Conservation (phyloP, 2,329 filamentous ascomycete genomes). For the Macrophomina phaseolina region DNA sequence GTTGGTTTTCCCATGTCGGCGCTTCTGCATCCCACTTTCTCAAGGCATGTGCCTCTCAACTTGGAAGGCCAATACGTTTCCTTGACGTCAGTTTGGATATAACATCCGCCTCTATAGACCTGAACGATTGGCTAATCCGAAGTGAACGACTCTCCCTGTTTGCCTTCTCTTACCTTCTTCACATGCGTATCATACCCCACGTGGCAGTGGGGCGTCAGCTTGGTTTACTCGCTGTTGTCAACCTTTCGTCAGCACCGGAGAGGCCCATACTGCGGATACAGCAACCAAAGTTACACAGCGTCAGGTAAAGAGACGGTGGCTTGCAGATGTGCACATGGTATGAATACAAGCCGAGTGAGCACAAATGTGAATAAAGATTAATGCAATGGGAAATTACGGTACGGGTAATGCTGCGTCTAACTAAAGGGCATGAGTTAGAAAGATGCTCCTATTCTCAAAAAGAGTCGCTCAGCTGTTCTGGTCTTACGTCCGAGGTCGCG, state of each 20-base stretch:
- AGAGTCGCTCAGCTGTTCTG: too few species aligned
- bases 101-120: neutral
- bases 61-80: conserved; percentile 1
- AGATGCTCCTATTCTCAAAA: too few species aligned
- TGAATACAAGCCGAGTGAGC: neutral
- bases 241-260: neutral
- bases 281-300: neutral
- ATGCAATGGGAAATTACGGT: too few species aligned
- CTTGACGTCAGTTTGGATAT: neutral
- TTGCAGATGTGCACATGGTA: neutral
- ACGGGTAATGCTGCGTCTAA: too few species aligned
- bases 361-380: too few species aligned
- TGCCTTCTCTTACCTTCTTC: neutral
- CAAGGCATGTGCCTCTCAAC: neutral
- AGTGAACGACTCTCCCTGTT: neutral
- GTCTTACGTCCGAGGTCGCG: too few species aligned
- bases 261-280: neutral
- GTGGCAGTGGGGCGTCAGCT: neutral
- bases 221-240: neutral
- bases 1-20: neutral
- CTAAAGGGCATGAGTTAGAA: too few species aligned
- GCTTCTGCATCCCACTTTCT: conserved; percentile 5
- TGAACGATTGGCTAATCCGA: too few species aligned
- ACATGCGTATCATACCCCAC: neutral
- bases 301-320: neutral